Evolutionary conservation across 2,329 filamentous ascomycete genomes (phyloP).

Genomic region (Sphaerulina vaccinii): DNA sequence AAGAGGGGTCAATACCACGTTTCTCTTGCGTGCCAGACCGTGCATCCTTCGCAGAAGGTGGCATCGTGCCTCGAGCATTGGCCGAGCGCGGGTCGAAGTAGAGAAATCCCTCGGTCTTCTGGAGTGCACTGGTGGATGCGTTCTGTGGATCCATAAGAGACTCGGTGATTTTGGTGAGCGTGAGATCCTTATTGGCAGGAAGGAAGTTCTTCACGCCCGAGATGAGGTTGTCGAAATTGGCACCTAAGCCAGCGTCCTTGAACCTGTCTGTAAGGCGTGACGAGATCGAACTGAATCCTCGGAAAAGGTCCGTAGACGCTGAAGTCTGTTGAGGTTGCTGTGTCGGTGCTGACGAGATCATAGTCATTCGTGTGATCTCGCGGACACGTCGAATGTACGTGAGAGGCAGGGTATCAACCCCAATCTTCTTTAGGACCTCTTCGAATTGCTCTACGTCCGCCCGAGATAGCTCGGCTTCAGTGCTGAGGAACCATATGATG

Average conservation of each 20-base stretch:
- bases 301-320: constrained; percentile 76
- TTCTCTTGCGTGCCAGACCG: constrained; percentile 40
- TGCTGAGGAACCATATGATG: constrained; percentile 94
- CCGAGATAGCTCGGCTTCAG: constrained; percentile 81
- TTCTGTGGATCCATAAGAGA: constrained; percentile 95
- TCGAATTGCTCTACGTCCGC: constrained; percentile 83
- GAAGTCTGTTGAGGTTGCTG: constrained; percentile 58
- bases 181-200: constrained; percentile 92
- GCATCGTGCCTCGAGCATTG: constrained; percentile 88
- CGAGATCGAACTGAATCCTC: constrained; percentile 87
- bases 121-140: constrained; percentile 85
- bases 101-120: constrained; percentile 93
- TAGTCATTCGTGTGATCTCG: constrained; percentile 95
- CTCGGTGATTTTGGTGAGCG: constrained; percentile 96
- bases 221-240: constrained; percentile 91
- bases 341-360: constrained; percentile 81
- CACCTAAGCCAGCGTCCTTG: constrained; percentile 81
- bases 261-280: constrained; percentile 90
- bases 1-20: constrained; percentile 29
- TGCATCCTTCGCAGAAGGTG: constrained; percentile 63
- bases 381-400: constrained; percentile 87
- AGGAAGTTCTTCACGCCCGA: constrained; percentile 97
- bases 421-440: constrained; percentile 73
- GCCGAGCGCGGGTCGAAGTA: constrained; percentile 96
- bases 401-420: constrained; percentile 73